Evolutionary conservation across 164 flowering plant species (phyloP).

Genomic region (Pachysandra terminalis): DNA sequence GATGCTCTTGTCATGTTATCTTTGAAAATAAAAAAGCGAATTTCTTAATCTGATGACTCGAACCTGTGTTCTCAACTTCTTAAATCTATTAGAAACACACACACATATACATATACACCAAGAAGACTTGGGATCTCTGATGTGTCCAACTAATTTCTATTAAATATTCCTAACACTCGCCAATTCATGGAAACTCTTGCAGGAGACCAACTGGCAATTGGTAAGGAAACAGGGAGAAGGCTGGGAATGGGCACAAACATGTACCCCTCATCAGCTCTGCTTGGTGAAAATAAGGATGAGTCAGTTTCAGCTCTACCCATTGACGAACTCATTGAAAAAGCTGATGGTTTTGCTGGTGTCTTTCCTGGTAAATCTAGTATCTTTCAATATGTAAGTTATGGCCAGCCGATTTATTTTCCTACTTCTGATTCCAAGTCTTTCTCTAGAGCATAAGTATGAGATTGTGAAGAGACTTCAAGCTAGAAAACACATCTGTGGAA

Average conservation of each 20-base stretch:
- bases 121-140: neutral
- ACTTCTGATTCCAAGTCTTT: conserved; percentile 5
- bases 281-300: conserved; percentile 42
- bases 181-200: neutral
- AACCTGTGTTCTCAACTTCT: too few species aligned
- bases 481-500: conserved; percentile 65
- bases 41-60: too few species aligned
- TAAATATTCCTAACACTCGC: neutral
- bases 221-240: conserved; percentile 62
- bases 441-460: conserved; percentile 62
- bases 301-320: conserved; percentile 31
- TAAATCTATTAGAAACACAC: too few species aligned
- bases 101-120: too few species aligned
- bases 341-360: conserved; percentile 79
- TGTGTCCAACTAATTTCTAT: too few species aligned
- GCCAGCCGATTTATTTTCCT: neutral
- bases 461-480: conserved; percentile 55
- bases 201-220: conserved; percentile 72
- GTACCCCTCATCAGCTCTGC: conserved; percentile 61
- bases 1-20: too few species aligned
- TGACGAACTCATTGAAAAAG: conserved; percentile 64
- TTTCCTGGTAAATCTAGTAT: conserved; percentile 46
- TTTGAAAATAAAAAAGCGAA: too few species aligned
- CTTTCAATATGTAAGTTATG: neutral
- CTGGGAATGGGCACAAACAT: conserved; percentile 77